Percentiles rank a stretch among this genome's conserved stretches.
These are phyloP conservation scores for Tetracladium marchalianum DNA, from an alignment of 495 filamentous ascomycete species.

Conservation along the genomic window DNA sequence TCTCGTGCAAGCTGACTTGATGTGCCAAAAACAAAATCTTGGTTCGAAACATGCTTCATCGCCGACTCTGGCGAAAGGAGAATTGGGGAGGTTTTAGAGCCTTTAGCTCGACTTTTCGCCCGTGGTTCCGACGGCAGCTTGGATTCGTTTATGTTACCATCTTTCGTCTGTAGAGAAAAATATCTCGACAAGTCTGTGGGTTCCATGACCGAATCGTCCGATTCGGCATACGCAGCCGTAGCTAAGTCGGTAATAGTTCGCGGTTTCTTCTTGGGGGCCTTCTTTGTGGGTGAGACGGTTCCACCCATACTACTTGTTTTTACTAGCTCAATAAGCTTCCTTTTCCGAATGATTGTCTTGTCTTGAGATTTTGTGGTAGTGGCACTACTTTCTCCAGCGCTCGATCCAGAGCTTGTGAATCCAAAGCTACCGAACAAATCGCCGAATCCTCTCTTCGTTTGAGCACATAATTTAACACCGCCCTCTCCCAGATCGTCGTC, in stretches of 20 bases:
- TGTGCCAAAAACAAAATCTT: constrained; percentile 85
- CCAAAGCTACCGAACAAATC: constrained; percentile 21
- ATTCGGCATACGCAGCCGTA: constrained; percentile 57
- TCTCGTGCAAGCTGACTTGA: constrained; percentile 79
- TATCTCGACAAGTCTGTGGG: constrained; percentile 25
- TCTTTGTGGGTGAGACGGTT: constrained; percentile 19
- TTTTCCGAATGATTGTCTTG: constrained; percentile 29
- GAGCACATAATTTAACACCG: background rate
- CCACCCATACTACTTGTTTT: constrained; percentile 11
- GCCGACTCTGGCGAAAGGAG: constrained; percentile 70
- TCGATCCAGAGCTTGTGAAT: constrained; percentile 8
- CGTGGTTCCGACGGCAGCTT: constrained; percentile 10
- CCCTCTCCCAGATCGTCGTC: constrained; percentile 16
- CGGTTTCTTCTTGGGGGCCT: constrained; percentile 57
- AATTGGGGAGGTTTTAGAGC: constrained; percentile 33
- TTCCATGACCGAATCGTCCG: constrained; percentile 14
- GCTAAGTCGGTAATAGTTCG: constrained; percentile 80
- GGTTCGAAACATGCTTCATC: constrained; percentile 52
- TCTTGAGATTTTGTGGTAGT: constrained; percentile 26
- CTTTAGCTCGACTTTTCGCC: constrained; percentile 13
- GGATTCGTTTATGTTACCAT: constrained; percentile 6
- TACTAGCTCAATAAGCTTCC: constrained; percentile 39
- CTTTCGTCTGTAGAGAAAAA: constrained; percentile 17
- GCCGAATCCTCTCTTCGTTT: constrained; percentile 11
- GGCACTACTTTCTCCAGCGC: background rate